Conservation (phyloP, 140 eudicot genomes). For the Senecio squalidus region DNA sequence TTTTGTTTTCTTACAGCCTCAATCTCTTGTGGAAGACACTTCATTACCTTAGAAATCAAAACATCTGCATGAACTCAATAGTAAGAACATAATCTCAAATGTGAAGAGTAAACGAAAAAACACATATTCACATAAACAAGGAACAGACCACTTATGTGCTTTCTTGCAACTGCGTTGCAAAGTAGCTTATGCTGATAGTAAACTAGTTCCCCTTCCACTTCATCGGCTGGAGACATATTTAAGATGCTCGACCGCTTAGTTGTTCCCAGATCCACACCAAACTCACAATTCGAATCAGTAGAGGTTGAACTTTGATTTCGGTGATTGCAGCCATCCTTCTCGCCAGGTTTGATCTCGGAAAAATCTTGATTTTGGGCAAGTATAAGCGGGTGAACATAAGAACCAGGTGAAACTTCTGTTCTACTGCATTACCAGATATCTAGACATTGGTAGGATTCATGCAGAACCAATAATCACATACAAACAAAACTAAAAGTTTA, state of each 20-base stretch:
- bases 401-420: conserved; percentile 35
- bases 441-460: conserved; percentile 8
- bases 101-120: neutral
- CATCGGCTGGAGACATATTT: conserved; percentile 65
- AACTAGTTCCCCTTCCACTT: conserved; percentile 93
- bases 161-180: conserved; percentile 52
- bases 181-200: conserved; percentile 68
- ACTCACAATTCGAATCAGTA: conserved; percentile 33
- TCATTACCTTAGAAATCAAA: conserved; percentile 56
- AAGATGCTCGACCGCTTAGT: conserved; percentile 41
- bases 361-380: conserved; percentile 29
- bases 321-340: conserved; percentile 37
- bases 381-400: conserved; percentile 63
- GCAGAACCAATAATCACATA: conserved; percentile 4
- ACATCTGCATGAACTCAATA: conserved; percentile 44
- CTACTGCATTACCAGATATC: conserved; percentile 47
- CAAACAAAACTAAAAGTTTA: conserved; percentile 2
- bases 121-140: conserved; percentile 4
- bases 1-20: conserved; percentile 50
- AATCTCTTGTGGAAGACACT: conserved; percentile 62
- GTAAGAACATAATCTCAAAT: conserved; percentile 2
- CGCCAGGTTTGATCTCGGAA: conserved; percentile 20
- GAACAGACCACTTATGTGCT: conserved; percentile 56
- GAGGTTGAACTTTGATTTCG: conserved; percentile 29
- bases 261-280: conserved; percentile 26